Evolutionary conservation across 805 yeast genomes (phyloP), one percentile per base, ranked within the genome.

Genomic region (Suhomyces kilbournensis): DNA sequence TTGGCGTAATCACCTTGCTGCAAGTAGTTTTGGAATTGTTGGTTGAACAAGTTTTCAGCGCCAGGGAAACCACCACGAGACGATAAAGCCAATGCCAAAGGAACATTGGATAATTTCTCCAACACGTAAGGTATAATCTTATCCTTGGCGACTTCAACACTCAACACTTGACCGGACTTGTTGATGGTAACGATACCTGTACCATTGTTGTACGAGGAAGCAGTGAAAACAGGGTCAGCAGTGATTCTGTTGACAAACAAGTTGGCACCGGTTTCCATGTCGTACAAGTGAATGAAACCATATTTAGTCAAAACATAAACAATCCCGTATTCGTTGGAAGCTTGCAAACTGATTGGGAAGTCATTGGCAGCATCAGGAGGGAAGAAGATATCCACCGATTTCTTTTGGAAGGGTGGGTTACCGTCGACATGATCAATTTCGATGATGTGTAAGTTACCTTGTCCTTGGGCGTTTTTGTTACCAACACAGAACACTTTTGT

Each of bases 41-140:
- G 96, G 54, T 80, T 75, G 72, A 94, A 92, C 57, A 94, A 79
- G 63, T 84, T 85, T 69, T 94, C 99, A 47, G 98, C 99, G 59
- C 99, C 99, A 43, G 97, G 94, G 64, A 94, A 82, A 1, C 97
- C 97, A 65, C 97, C 97, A 71, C 98, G 88, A 3, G 97, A 83
- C 25, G 98, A 96, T 58, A 94, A 81, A 9, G 90, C 78, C 55
- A 94, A 77, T 3, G 97, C 99, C 63, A 94, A 78, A 20, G 86
- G 80, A 30, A 93, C 90, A 66, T 94, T 93, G 50, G 93, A 85
- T 56, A 94, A 79, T 68, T 89, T 90, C 63, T 86, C 85, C 67
- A 94, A 78, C 48, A 94, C 85, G 69, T 96, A 96, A 49, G 97
- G 96, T 56, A 94, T 86, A 59, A 93, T 83, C 65, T 88, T 88